Base-by-base conservation (phyloP, 495 filamentous ascomycete genomes). In the Hypoxylon rickii region DNA sequence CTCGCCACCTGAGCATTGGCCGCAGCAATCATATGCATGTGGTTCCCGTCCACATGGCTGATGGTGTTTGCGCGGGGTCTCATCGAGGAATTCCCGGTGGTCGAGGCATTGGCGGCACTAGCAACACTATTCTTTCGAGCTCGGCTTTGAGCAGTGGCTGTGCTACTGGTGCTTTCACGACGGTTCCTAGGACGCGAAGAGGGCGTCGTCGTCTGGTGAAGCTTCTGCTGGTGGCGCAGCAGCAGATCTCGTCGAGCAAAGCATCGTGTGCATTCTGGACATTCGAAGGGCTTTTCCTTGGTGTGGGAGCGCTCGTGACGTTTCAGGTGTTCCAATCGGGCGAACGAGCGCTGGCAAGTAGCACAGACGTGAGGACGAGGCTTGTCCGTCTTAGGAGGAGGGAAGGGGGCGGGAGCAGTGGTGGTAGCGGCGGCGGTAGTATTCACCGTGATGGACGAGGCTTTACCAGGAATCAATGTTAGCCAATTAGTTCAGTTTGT, bases 271-370 rank as follows among this genome's bases (percentile, higher is more conserved):
- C 94, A 99, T 70, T 97, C 92, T 18, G 93, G 92, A 59, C 94
- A 99, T 69, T 96, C 93, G 67, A 99, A 99, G 1, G 94, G 94
- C 77, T 98, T 98, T 70, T 99, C 94, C 69, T 99, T 99, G 8
- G 94, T 99, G 65, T 99, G 94, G 15, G 94, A 97, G 36, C 94
- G 86, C 78, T 99, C 94, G 73, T 99, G 94, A 38, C 94, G 88
- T 76, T 99, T 99, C 55, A 99, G 76, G 74, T 99, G 94, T 74
- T 99, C 94, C 61, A 99, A 74, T 51, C 94, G 85, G 48, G 94
- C 94, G 69, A 99, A 99, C 2, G 90, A 96, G 50, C 94, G 86
- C 66, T 85, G 80, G 68, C 94, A 99, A 22, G 95, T 99, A 19
- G 83, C 86, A 74, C 94, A 99, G 47, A 95, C 86, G 72, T 99